Evolutionary conservation across 2,329 filamentous ascomycete species (phyloP).

Genomic region (Aspergillus latus): DNA sequence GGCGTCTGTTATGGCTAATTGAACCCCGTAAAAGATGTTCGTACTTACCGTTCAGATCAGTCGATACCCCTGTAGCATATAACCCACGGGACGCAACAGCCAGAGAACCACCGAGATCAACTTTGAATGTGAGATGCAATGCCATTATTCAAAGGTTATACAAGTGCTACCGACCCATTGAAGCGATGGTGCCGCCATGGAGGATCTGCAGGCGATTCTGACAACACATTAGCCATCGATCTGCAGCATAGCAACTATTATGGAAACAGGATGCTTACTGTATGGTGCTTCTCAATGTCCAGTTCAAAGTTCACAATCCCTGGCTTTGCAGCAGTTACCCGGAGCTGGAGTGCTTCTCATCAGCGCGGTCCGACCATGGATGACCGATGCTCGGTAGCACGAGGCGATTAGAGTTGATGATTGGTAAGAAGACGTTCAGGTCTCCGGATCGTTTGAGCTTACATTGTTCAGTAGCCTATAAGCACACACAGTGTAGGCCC

Average conservation of each 20-base stretch:
- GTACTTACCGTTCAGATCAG: constrained; percentile 59
- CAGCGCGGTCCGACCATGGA: constrained; percentile 8
- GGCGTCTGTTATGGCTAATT: background rate
- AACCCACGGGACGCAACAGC: constrained; percentile 65
- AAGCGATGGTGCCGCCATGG: constrained; percentile 67
- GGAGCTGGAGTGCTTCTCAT: constrained; percentile 48
- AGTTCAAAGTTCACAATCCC: constrained; percentile 66
- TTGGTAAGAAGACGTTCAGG: background rate
- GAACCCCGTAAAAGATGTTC: background rate
- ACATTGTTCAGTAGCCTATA: constrained; percentile 42
- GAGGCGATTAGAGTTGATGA: background rate
- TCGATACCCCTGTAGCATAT: constrained; percentile 66
- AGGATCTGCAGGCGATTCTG: constrained; percentile 66
- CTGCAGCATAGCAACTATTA: background rate
- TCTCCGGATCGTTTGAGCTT: constrained; percentile 21
- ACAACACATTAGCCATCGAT: constrained; percentile 9
- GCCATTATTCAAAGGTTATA: background rate
- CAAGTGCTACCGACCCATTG: constrained; percentile 46
- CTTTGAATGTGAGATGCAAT: constrained; percentile 32
- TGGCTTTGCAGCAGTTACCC: constrained; percentile 60
- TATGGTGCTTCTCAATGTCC: constrained; percentile 64
- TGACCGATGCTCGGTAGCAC: background rate
- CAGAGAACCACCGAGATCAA: constrained; percentile 65
- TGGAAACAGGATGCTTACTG: constrained; percentile 42
- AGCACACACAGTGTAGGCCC: background rate